Evolutionary conservation across 495 filamentous ascomycete genomes (phyloP), one percentile per base, ranked within the genome.

Genomic region (Sordaria brevicollis): DNA sequence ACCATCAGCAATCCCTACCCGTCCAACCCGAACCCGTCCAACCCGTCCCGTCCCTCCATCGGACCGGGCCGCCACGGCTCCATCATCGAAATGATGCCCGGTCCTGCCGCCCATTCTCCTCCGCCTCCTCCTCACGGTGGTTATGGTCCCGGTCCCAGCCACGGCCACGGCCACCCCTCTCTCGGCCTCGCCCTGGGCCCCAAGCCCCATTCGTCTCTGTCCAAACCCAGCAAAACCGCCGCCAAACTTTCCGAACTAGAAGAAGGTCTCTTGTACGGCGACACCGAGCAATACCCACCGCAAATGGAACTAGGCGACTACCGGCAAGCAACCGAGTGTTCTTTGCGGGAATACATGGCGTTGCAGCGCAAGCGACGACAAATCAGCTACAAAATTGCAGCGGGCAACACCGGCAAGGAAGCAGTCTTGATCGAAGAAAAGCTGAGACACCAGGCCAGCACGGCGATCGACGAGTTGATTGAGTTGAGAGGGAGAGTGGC

Each of bases 301-400:
- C 49, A 31, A 33, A 62, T 62, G 49, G 49, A 62, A 0, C 74
- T 79, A 6, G 57, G 54, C 13, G 70, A 72, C 15, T 36, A 74
- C 35, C 76, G 69, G 29, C 65, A 68, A 3, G 73, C 75, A 17
- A 73, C 77, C 35, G 78, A 79, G 70, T 75, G 72, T 37, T 75
- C 77, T 2, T 67, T 83, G 39, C 71, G 75, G n/a, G 81, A 83
- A 69, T 80, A 80, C 71, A 71, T 79, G 65, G 69, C 72, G 15
- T 65, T 80, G 41, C 76, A 75, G 69, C 75, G 74, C 62, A 69
- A 74, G 43, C 74, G 49, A 3, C 2, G 73, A 6, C 68, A 65
- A 5, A 36, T 35, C 65, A 69, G 49, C 36, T 67, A 43, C 57
- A 70, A 34, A 57, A 68, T 6, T 68, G 70, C 17, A 49, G 65